Percentiles rank a stretch among this genome's conserved stretches.
Conservation (phyloP, 1,284 basidiomycete species). For the Cutaneotrichosporon cavernicola region DNA sequence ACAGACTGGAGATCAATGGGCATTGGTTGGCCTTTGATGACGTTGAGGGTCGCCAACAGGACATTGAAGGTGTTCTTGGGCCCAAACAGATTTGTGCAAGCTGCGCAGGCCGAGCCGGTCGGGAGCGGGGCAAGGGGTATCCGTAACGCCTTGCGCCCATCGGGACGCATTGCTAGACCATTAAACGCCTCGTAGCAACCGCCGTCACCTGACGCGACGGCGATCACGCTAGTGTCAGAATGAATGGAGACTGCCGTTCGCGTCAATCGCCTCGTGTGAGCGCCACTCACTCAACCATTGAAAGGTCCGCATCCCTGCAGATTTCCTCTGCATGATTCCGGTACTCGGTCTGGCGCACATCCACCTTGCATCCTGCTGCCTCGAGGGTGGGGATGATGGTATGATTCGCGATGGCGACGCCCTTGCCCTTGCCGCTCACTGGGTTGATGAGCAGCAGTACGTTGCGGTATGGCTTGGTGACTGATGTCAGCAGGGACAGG, state of each 20-base stretch:
- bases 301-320: constrained; percentile 61
- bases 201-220: constrained; percentile 87
- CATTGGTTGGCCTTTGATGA: constrained; percentile 81
- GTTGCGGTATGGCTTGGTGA: constrained; percentile 57
- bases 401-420: constrained; percentile 61
- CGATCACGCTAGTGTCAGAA: constrained; percentile 59
- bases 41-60: constrained; percentile 72
- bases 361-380: constrained; percentile 69
- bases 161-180: constrained; percentile 72
- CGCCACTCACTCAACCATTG: constrained; percentile 60
- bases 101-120: constrained; percentile 60
- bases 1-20: constrained; percentile 79
- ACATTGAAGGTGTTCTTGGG: constrained; percentile 68
- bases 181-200: constrained; percentile 89
- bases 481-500: not conserved
- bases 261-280: not conserved
- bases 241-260: not conserved
- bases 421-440: constrained; percentile 79
- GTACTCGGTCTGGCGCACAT: constrained; percentile 71
- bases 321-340: constrained; percentile 71
- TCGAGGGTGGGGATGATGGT: constrained; percentile 75
- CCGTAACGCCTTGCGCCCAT: constrained; percentile 68
- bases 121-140: constrained; percentile 84
- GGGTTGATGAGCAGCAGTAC: constrained; percentile 85
- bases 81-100: constrained; percentile 53